Conservation (phyloP, 208 protist genomes). For the Acanthamoeba lenticulata region DNA sequence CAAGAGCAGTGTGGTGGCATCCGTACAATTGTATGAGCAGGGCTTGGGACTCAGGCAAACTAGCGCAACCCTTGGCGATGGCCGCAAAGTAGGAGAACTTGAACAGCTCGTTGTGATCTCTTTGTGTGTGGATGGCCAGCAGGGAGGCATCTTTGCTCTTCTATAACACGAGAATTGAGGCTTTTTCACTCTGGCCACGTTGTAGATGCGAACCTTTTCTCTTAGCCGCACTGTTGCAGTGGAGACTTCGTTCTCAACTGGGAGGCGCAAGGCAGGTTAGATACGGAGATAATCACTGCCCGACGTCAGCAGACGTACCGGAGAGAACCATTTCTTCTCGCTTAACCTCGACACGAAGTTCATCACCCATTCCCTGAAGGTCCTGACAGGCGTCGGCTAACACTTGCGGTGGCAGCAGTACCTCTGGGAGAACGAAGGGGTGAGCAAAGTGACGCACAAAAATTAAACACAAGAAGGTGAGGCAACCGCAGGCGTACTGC, state of each 20-base stretch:
- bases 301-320: background rate
- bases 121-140: background rate
- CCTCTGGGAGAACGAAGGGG: background rate
- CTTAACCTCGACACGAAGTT: constrained; percentile 1
- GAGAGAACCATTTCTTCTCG: background rate
- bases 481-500: background rate
- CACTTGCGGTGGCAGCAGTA: background rate
- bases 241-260: background rate
- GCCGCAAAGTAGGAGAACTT: constrained; percentile 11
- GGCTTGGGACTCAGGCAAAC: constrained; percentile 1
- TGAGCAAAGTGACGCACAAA: background rate
- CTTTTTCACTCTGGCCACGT: too few species aligned
- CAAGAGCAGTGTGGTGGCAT: background rate
- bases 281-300: background rate
- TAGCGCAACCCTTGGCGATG: constrained; percentile 37
- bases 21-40: constrained; percentile 19
- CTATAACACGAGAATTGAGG: too few species aligned
- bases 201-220: background rate
- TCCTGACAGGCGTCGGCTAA: background rate
- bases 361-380: background rate
- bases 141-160: background rate
- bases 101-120: constrained; percentile 32
- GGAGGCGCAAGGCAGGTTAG: background rate
- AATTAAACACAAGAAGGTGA: background rate
- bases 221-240: background rate